These are phyloP conservation scores for Phyllosticta ampelicida DNA, from an alignment of 2,329 filamentous ascomycete genomes.

Conservation along the genomic window DNA sequence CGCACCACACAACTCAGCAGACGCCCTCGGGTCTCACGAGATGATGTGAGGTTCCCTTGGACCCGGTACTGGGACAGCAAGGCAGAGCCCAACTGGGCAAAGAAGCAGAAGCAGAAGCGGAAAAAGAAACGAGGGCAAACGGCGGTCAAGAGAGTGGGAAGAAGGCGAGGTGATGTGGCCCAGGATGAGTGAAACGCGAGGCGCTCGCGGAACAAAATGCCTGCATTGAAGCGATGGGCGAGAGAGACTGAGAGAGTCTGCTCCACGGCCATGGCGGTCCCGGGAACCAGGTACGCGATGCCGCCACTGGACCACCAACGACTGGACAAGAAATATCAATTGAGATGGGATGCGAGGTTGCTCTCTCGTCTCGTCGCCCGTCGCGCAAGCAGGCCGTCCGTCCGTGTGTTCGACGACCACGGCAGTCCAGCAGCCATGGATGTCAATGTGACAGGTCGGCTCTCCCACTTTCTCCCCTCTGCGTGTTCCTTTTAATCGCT, in stretches of 20 bases:
- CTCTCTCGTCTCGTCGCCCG: no score
- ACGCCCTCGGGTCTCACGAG: neutral
- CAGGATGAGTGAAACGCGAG: slow-evolving; percentile 5
- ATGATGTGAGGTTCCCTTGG: neutral
- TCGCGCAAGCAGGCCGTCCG: neutral
- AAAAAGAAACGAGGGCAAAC: slow-evolving; percentile 8
- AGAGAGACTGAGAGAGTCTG: neutral
- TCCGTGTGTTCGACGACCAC: no score
- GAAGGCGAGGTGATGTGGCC: neutral
- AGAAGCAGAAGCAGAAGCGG: neutral
- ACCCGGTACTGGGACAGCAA: neutral
- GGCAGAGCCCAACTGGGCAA: neutral
- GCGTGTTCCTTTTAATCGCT: no score
- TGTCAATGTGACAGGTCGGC: no score
- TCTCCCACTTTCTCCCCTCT: no score
- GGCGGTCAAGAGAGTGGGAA: slow-evolving; percentile 6
- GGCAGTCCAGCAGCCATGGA: no score
- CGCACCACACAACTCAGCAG: neutral
- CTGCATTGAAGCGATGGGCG: slow-evolving; percentile 12
- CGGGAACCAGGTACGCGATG: neutral
- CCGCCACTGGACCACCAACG: neutral
- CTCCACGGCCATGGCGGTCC: neutral
- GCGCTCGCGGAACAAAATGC: slow-evolving; percentile 9
- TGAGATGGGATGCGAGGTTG: neutral
- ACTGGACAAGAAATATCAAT: neutral